These are phyloP conservation scores for Xylaria palmicola DNA, from an alignment of 495 filamentous ascomycete genomes.

Conservation along the genomic window DNA sequence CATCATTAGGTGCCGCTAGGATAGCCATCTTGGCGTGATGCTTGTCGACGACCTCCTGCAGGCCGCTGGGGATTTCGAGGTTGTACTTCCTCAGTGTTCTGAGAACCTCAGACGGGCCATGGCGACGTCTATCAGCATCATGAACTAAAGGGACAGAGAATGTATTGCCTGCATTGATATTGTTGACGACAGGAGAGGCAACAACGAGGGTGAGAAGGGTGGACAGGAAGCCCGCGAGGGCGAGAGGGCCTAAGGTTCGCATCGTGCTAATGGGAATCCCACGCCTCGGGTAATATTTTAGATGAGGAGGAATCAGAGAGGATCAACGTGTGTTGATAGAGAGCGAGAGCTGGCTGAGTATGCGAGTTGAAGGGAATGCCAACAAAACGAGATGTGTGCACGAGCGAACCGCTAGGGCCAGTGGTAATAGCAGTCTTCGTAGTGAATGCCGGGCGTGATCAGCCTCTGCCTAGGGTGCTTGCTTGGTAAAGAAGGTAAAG, in stretches of 20 bases:
- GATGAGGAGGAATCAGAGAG: background rate
- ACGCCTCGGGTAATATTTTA: too few species aligned
- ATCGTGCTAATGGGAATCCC: background rate
- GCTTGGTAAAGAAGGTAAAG: background rate
- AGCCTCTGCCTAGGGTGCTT: background rate
- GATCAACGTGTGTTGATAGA: background rate
- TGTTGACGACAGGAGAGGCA: slow-evolving; percentile 4
- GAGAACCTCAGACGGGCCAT: slow-evolving; percentile 30
- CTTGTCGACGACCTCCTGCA: slow-evolving; percentile 28
- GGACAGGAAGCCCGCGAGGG: slow-evolving; percentile 20
- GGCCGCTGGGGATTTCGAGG: slow-evolving; percentile 22
- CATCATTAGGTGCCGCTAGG: slow-evolving; percentile 7
- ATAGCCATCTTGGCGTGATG: slow-evolving; percentile 21
- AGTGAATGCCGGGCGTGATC: background rate
- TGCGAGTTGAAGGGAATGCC: background rate
- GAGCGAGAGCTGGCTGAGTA: background rate
- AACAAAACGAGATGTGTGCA: background rate
- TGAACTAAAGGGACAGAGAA: slow-evolving; percentile 25
- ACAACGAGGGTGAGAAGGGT: slow-evolving; percentile 14
- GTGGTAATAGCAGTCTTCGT: background rate
- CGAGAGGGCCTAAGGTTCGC: slow-evolving; percentile 3
- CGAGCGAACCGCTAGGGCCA: background rate
- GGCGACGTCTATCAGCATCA: slow-evolving; percentile 23
- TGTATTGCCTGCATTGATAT: slow-evolving; percentile 19
- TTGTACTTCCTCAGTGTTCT: slow-evolving; percentile 33